Evolutionary conservation across 2,329 filamentous ascomycete species (phyloP).

Genomic region (Nemania sp.): DNA sequence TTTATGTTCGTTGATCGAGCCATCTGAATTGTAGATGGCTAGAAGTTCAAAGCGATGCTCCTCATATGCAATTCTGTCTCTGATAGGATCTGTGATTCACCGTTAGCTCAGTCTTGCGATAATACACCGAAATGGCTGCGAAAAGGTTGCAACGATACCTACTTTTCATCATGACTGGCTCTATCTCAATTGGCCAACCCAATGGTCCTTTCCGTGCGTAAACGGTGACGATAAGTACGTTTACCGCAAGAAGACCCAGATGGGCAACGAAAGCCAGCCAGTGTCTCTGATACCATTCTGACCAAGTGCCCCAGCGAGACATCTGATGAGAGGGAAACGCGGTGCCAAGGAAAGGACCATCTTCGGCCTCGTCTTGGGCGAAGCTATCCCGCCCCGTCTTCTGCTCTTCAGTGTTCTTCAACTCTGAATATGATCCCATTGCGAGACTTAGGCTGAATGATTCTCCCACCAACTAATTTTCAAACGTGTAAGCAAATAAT

Average conservation of each 20-base stretch:
- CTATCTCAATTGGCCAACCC: not conserved
- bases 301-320: not conserved
- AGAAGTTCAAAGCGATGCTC: conserved; percentile 3
- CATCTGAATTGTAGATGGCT: conserved; percentile 2
- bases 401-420: not conserved
- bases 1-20: conserved; percentile 3
- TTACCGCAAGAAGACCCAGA: not conserved
- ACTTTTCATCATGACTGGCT: not conserved
- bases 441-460: not conserved
- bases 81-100: not conserved
- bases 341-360: conserved; percentile 1
- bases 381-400: too few relatives aligned
- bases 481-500: too few relatives aligned
- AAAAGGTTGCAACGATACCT: not conserved
- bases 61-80: conserved; percentile 1
- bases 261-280: not conserved
- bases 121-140: too few relatives aligned
- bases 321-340: not conserved
- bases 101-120: not conserved
- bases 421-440: not conserved
- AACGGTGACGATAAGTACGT: not conserved
- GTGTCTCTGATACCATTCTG: not conserved
- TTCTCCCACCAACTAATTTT: too few relatives aligned
- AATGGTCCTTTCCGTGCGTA: not conserved
- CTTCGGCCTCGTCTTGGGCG: not conserved